Percentiles rank a stretch among this genome's conserved stretches.
Conservation (phyloP, 75 land plant species). For the Ceratopteris richardii region DNA sequence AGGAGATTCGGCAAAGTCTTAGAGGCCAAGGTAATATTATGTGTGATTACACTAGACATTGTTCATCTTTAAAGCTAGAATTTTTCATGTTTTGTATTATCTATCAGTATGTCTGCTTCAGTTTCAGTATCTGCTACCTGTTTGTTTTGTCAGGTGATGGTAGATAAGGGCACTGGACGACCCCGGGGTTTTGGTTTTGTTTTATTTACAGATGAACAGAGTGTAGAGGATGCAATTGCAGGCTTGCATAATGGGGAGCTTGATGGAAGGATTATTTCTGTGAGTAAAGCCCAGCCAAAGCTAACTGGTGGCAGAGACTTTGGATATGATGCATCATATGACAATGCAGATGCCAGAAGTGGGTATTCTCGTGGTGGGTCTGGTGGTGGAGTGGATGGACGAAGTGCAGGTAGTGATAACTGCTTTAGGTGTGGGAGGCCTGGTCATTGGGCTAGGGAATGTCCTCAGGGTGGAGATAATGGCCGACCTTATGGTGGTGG, state of each 20-base stretch:
- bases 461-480: constrained; percentile 62
- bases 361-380: constrained; percentile 9
- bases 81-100: too few species aligned
- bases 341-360: constrained; percentile 28
- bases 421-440: constrained; percentile 89
- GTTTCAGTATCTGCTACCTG: background rate
- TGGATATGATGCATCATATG: constrained; percentile 21
- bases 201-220: constrained; percentile 53
- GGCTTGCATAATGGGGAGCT: constrained; percentile 70
- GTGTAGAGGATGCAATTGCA: constrained; percentile 64
- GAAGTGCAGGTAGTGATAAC: constrained; percentile 25
- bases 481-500: constrained; percentile 31
- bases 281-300: constrained; percentile 81
- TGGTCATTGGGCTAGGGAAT: constrained; percentile 91
- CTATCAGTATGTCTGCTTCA: background rate
- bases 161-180: constrained; percentile 73
- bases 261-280: constrained; percentile 57
- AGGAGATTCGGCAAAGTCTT: constrained; percentile 59
- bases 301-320: constrained; percentile 33
- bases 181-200: constrained; percentile 91
- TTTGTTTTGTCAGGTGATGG: constrained; percentile 51
- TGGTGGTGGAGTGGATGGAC: constrained; percentile 12
- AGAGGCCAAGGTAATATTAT: constrained; percentile 56
- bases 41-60: too few species aligned
- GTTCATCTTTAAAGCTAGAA: too few species aligned